Conservation (phyloP, 1,284 basidiomycete genomes). For the Naganishia albida region DNA sequence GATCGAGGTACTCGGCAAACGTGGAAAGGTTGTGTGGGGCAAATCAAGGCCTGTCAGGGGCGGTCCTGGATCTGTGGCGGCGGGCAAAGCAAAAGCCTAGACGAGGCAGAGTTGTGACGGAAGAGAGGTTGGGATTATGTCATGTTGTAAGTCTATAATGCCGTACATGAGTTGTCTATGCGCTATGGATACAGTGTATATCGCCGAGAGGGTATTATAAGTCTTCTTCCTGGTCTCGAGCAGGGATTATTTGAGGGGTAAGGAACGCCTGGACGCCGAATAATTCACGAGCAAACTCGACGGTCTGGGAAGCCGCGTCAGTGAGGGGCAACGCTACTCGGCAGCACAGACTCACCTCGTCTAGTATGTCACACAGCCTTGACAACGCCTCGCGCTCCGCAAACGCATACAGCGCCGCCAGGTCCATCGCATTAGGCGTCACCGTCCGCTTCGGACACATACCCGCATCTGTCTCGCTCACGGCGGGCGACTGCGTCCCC, state of each 20-base stretch:
- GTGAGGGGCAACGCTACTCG: not conserved
- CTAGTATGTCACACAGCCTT: conserved; percentile 48
- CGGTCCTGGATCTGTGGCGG: not conserved
- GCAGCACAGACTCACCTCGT: conserved; percentile 44
- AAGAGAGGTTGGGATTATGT: conserved; percentile 7
- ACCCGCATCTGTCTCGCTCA: not conserved
- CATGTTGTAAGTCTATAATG: conserved; percentile 26
- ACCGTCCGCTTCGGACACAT: not conserved
- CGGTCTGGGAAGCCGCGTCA: conserved; percentile 37
- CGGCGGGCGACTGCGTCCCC: conserved; percentile 8
- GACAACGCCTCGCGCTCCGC: conserved; percentile 53
- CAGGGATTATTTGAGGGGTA: conserved; percentile 16
- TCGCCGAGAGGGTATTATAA: conserved; percentile 12
- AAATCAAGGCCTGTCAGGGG: conserved; percentile 61
- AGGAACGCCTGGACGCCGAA: conserved; percentile 51
- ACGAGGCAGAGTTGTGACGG: not conserved
- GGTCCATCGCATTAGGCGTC: conserved; percentile 38
- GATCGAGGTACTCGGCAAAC: conserved; percentile 76
- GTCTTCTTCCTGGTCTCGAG: conserved; percentile 25
- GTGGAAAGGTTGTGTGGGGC: conserved; percentile 81
- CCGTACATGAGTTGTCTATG: conserved; percentile 18
- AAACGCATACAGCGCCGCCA: conserved; percentile 52
- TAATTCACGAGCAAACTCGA: conserved; percentile 48
- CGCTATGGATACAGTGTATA: conserved; percentile 26
- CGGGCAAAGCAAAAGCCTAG: conserved; percentile 14